Evolutionary conservation across 2,329 filamentous ascomycete species (phyloP).

Genomic region (Magnaporthales sp.): DNA sequence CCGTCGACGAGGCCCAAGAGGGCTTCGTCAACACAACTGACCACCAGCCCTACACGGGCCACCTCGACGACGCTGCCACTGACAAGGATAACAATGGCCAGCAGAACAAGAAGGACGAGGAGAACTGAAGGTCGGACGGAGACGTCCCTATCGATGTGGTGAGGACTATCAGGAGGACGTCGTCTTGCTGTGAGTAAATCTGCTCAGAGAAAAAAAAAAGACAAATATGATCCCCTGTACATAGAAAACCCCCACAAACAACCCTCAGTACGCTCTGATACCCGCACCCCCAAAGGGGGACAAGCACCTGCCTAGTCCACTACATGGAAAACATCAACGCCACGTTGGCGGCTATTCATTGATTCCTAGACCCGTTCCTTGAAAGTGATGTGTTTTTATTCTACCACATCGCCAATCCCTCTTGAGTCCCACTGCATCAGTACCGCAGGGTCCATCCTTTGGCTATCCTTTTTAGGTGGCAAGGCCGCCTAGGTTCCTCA

Average conservation of each 20-base stretch:
- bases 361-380: not conserved
- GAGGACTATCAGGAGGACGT: constrained; percentile 5
- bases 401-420: not conserved
- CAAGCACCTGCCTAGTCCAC: not conserved
- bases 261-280: not conserved
- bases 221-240: not conserved
- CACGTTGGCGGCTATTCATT: not conserved
- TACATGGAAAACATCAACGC: not conserved
- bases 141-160: constrained; percentile 6
- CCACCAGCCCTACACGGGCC: constrained; percentile 12
- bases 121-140: not conserved
- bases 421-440: not conserved
- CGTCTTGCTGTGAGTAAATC: not conserved
- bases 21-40: constrained; percentile 20
- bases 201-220: not conserved
- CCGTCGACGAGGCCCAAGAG: constrained; percentile 49
- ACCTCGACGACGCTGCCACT: not conserved
- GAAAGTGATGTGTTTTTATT: not conserved
- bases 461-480: not conserved
- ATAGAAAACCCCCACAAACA: not conserved
- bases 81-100: too few species aligned
- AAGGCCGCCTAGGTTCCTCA: not conserved
- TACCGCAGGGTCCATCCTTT: not conserved
- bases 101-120: not conserved
- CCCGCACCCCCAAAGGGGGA: not conserved